Percentiles rank a stretch among this genome's conserved stretches.
Conservation (phyloP, 345 rosid genomes). For the Nephelium lappaceum region DNA sequence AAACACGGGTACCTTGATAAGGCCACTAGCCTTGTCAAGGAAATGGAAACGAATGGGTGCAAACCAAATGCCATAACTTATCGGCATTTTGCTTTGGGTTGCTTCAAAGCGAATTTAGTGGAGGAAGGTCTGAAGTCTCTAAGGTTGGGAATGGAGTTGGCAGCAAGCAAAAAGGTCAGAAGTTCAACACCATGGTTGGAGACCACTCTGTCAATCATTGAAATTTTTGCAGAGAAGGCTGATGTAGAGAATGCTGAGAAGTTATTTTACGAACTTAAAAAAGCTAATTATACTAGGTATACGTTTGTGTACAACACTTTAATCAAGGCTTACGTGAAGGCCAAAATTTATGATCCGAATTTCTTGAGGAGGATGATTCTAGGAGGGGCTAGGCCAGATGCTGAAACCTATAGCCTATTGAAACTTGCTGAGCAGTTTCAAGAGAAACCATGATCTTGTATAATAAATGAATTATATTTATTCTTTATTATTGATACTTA, state of each 20-base stretch:
- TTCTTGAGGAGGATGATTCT: constrained; percentile 90
- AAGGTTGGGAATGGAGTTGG: constrained; percentile 48
- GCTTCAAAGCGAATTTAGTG: constrained; percentile 62
- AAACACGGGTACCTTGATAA: constrained; percentile 59
- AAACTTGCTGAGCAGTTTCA: constrained; percentile 68
- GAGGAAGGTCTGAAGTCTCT: constrained; percentile 76
- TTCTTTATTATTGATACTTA: constrained; percentile 15
- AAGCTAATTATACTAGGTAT: constrained; percentile 67
- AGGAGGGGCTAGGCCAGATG: constrained; percentile 90
- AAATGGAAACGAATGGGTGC: constrained; percentile 55
- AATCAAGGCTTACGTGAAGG: constrained; percentile 84
- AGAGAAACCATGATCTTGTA: constrained; percentile 18
- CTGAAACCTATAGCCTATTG: constrained; percentile 85
- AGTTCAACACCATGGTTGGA: constrained; percentile 89
- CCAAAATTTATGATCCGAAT: constrained; percentile 62
- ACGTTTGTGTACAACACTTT: constrained; percentile 81
- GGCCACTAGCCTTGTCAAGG: constrained; percentile 64
- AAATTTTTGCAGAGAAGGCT: constrained; percentile 76
- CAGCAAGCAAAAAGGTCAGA: constrained; percentile 52
- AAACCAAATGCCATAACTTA: constrained; percentile 81
- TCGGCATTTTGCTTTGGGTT: constrained; percentile 87
- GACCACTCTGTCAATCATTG: constrained; percentile 71
- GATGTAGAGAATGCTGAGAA: constrained; percentile 71
- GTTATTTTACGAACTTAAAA: constrained; percentile 66
- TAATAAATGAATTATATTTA: constrained; percentile 12